Base-by-base conservation (phyloP, 371 early-diverging fungal species). In the Blastocladiella emersonii region DNA sequence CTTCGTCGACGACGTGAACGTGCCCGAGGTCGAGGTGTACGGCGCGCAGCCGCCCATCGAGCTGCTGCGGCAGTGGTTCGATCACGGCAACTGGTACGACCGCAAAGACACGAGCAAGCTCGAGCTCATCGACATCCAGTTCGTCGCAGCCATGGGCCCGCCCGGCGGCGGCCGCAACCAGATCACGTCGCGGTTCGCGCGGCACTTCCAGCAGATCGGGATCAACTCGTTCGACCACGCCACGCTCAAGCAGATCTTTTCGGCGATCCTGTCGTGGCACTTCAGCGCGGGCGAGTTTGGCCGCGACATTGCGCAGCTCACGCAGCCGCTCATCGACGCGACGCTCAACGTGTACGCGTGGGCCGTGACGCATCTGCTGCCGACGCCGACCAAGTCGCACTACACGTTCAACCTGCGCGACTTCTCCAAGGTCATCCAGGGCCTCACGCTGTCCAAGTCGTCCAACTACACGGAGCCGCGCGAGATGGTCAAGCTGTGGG, bases 321-420 rank as follows among this genome's bases (percentile, higher is more conserved):
- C 71, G 1, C 67, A 63, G 41, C 57, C 72, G 8, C 63, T 81
- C 12, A 76, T 81, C 23, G 35, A 67, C 2, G 77, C 80, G 0
- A 76, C 82, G 4, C 67, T 81, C 60, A 27, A 41, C 27, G 74
- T 81, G 49, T 81, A 81, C 68, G 73, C 77, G 62, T 77, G 78
- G 19, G 77, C 78, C 53, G 68, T 78, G 5, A 67, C 71, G 0
- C 76, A 76, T 62, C 70, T 79, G 13, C 70, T 82, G 0, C 82
- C 82, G 10, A 82, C 82, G 0, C 82, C 82, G 0, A 72, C 77
- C 25, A 82, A 81, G 49, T 76, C 78, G 21, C 82, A 82, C 66
- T 82, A 82, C 64, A 82, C 82, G 0, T 82, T 82, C 69, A 82
- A 82, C 61, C 63, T 82, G 66, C 71, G 82, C 57, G 82, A 82